Conservation (phyloP, 108 stramenopile species). For the Nitzschia palea region DNA sequence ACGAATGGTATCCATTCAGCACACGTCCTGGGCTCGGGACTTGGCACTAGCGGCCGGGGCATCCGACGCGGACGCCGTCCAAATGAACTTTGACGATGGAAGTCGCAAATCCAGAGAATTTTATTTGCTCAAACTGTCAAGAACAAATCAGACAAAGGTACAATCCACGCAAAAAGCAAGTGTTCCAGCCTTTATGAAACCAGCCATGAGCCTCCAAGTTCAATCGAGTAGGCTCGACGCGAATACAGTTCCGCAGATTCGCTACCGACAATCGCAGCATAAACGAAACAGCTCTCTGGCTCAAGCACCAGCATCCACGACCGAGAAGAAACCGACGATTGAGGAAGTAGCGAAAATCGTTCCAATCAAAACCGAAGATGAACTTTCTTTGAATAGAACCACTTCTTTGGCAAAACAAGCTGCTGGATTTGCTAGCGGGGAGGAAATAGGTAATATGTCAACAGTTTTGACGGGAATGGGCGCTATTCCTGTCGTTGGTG, state of each 20-base stretch:
- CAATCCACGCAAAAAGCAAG: slow-evolving; percentile 5
- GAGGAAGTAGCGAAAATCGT: not conserved
- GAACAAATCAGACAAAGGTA: slow-evolving; percentile 14
- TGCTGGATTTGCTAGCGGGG: slow-evolving; percentile 50
- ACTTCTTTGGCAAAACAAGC: slow-evolving; percentile 40
- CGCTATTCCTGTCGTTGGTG: slow-evolving; percentile 19
- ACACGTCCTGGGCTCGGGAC: slow-evolving; percentile 79
- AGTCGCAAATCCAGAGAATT: slow-evolving; percentile 77
- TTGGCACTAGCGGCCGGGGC: slow-evolving; percentile 79
- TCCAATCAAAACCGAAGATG: slow-evolving; percentile 2
- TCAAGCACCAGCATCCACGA: not conserved
- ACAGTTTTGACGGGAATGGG: slow-evolving; percentile 60
- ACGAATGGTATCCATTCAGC: slow-evolving; percentile 66
- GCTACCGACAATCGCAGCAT: slow-evolving; percentile 28
- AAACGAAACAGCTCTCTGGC: slow-evolving; percentile 1
- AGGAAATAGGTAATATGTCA: slow-evolving; percentile 48
- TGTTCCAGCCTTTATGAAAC: slow-evolving; percentile 55
- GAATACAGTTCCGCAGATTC: slow-evolving; percentile 49
- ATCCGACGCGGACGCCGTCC: slow-evolving; percentile 78
- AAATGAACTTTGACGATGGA: slow-evolving; percentile 66
- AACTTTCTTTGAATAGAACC: not conserved
- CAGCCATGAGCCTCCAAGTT: slow-evolving; percentile 11
- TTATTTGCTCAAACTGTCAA: slow-evolving; percentile 72
- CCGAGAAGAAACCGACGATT: not conserved
- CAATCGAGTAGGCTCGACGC: slow-evolving; percentile 40